Evolutionary conservation across 352 stramenopile species (phyloP).

Genomic region (Phytophthora lateralis): DNA sequence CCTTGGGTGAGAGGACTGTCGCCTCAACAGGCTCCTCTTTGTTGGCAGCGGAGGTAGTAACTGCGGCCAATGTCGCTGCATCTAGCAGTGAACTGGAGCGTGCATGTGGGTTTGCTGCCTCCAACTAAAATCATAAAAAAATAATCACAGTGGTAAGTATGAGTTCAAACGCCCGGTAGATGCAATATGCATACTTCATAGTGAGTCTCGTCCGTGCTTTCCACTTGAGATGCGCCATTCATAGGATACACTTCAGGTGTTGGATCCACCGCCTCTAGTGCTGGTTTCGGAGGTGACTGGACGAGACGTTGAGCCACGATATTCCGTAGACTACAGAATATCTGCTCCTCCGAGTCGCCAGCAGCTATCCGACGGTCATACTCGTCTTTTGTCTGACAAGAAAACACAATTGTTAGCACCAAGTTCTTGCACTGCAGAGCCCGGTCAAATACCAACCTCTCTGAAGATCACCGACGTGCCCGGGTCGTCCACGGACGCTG

Average conservation of each 20-base stretch:
- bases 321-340: slow-evolving; percentile 48
- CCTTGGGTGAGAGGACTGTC: slow-evolving; percentile 5
- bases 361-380: slow-evolving; percentile 41
- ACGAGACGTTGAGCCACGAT: slow-evolving; percentile 31
- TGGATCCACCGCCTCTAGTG: neutral
- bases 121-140: neutral
- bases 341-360: slow-evolving; percentile 46
- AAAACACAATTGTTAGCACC: neutral
- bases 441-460: slow-evolving; percentile 23
- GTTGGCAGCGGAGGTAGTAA: slow-evolving; percentile 6
- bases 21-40: slow-evolving; percentile 12
- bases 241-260: neutral
- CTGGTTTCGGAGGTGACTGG: neutral
- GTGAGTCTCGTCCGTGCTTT: slow-evolving; percentile 1
- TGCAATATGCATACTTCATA: slow-evolving; percentile 1
- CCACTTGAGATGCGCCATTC: slow-evolving; percentile 7
- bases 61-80: slow-evolving; percentile 26
- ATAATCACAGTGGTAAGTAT: neutral
- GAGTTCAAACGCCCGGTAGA: neutral
- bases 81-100: slow-evolving; percentile 25
- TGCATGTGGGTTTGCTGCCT: neutral
- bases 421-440: neutral
- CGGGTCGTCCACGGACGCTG: slow-evolving; percentile 23
- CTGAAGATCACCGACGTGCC: slow-evolving; percentile 20
- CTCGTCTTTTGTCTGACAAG: slow-evolving; percentile 38